Conservation (phyloP, 2,329 filamentous ascomycete species). For the Clarireedia paspali region DNA sequence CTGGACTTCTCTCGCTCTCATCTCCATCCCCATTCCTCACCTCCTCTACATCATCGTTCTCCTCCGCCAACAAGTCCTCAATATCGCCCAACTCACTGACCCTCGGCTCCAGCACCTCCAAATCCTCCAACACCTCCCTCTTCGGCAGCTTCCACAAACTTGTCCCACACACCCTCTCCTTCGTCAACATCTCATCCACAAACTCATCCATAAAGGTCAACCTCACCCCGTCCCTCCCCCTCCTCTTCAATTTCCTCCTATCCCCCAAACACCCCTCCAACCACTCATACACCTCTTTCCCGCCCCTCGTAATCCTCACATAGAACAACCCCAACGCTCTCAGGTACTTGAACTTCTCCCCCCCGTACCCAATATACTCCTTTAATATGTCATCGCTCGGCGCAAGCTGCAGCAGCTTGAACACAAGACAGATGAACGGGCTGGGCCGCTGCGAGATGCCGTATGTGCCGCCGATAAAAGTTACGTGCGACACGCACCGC, state of each 20-base stretch:
- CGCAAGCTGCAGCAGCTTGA: conserved; percentile 86
- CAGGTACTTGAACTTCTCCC: conserved; percentile 76
- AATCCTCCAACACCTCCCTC: conserved; percentile 75
- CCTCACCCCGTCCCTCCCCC: conserved; percentile 64
- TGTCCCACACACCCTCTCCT: conserved; percentile 85
- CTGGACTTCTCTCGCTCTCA: conserved; percentile 25
- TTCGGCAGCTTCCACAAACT: conserved; percentile 87
- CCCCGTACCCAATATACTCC: conserved; percentile 72
- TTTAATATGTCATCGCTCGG: conserved; percentile 71
- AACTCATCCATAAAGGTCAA: conserved; percentile 87
- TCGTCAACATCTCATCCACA: conserved; percentile 81
- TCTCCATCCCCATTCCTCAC: conserved; percentile 8
- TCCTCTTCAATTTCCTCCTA: conserved; percentile 71
- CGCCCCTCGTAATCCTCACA: conserved; percentile 76
- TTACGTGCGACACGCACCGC: conserved; percentile 75
- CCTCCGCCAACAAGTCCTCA: conserved; percentile 55
- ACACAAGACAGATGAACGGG: conserved; percentile 86
- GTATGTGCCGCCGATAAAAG: conserved; percentile 81
- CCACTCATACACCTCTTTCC: conserved; percentile 69
- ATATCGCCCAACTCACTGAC: conserved; percentile 77
- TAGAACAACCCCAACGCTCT: conserved; percentile 88
- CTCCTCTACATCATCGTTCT: conserved; percentile 15
- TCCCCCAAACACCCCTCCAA: conserved; percentile 82
- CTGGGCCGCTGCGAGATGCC: conserved; percentile 79
- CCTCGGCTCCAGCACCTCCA: conserved; percentile 79